These are phyloP conservation scores for Fusarium musae DNA, from an alignment of 2,329 filamentous ascomycete species.

Conservation along the genomic window DNA sequence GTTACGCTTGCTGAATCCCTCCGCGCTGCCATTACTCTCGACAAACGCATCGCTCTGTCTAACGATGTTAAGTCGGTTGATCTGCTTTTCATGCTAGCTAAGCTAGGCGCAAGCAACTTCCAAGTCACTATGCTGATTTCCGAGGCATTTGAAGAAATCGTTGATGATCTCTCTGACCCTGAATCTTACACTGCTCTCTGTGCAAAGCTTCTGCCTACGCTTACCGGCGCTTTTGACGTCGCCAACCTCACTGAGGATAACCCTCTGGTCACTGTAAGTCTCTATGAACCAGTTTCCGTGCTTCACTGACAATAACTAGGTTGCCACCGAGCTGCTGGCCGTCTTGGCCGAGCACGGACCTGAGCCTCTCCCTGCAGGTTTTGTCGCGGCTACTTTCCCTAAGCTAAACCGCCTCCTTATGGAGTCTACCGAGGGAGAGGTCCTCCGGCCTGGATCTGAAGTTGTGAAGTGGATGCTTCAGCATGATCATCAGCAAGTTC, in stretches of 20 bases:
- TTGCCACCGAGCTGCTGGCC: slow-evolving; percentile 86
- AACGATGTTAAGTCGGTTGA: slow-evolving; percentile 80
- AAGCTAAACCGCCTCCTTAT: slow-evolving; percentile 87
- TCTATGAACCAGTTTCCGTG: background rate
- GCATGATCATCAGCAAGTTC: slow-evolving; percentile 90
- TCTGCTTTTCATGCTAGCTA: slow-evolving; percentile 87
- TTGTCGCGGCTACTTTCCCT: slow-evolving; percentile 85
- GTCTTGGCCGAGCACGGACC: slow-evolving; percentile 84
- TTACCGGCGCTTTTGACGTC: slow-evolving; percentile 90
- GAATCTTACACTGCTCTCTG: slow-evolving; percentile 83
- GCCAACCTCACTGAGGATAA: slow-evolving; percentile 87
- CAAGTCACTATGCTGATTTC: slow-evolving; percentile 88
- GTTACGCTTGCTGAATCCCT: slow-evolving; percentile 90
- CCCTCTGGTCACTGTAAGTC: slow-evolving; percentile 77
- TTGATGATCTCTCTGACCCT: slow-evolving; percentile 72
- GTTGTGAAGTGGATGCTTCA: slow-evolving; percentile 89
- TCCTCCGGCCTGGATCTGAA: slow-evolving; percentile 86
- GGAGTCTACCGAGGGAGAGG: slow-evolving; percentile 84
- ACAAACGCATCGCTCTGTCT: slow-evolving; percentile 78
- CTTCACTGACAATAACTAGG: slow-evolving; percentile 51
- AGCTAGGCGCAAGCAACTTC: slow-evolving; percentile 88
- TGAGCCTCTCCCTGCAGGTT: slow-evolving; percentile 86
- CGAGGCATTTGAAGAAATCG: slow-evolving; percentile 92
- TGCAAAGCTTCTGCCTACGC: slow-evolving; percentile 84
- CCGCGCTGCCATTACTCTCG: slow-evolving; percentile 82